Evolutionary conservation across 495 filamentous ascomycete species (phyloP).

Genomic region (Lindgomyces ingoldianus): DNA sequence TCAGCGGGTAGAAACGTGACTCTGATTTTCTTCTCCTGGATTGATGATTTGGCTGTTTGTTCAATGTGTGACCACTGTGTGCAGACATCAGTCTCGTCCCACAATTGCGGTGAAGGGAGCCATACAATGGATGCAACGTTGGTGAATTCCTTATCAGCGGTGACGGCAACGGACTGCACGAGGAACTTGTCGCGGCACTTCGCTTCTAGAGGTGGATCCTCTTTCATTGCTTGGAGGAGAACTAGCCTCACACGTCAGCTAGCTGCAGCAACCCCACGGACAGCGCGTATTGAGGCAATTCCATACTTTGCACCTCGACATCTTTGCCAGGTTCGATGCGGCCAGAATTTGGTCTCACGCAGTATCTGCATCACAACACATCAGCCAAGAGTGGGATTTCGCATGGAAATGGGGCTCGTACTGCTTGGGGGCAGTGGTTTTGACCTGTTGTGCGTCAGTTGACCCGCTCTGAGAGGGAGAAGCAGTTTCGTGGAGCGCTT

Average conservation of each 20-base stretch:
- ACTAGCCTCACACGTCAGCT: conserved; percentile 56
- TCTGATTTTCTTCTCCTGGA: conserved; percentile 96
- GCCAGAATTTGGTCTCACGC: conserved; percentile 95
- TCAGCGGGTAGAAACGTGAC: conserved; percentile 75
- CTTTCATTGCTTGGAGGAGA: conserved; percentile 95
- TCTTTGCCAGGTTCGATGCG: conserved; percentile 84
- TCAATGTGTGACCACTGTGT: conserved; percentile 76
- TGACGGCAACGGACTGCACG: conserved; percentile 88
- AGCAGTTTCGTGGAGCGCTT: background rate
- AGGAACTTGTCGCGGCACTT: conserved; percentile 98
- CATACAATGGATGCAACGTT: conserved; percentile 80
- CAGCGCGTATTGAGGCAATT: conserved; percentile 37
- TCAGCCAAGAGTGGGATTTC: conserved; percentile 17
- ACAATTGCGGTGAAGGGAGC: background rate
- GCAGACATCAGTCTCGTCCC: conserved; percentile 38
- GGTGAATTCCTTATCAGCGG: conserved; percentile 76
- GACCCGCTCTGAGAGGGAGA: background rate
- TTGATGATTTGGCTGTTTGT: conserved; percentile 69
- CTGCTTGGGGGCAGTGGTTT: conserved; percentile 99
- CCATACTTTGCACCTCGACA: conserved; percentile 86
- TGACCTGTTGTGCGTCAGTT: conserved; percentile 64
- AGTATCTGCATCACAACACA: conserved; percentile 66
- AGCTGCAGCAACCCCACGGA: conserved; percentile 30
- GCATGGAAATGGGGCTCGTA: conserved; percentile 52
- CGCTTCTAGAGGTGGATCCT: conserved; percentile 79